Evolutionary conservation across 2,329 filamentous ascomycete genomes (phyloP).

Genomic region (Ophiostoma ips): DNA sequence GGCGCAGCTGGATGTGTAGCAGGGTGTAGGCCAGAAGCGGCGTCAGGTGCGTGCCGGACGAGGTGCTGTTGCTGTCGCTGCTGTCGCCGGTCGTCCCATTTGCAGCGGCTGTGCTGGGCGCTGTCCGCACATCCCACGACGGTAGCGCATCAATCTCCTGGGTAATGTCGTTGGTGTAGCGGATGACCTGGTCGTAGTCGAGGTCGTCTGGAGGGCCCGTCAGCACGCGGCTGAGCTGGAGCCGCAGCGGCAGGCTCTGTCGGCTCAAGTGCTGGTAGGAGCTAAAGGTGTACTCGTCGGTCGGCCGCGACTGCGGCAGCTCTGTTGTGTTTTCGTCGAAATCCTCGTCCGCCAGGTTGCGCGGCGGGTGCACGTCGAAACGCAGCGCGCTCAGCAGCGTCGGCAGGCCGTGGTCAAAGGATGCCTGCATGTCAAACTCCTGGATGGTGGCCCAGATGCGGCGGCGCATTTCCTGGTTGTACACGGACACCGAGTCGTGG

Average conservation of each 20-base stretch:
- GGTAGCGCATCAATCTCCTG: constrained; percentile 47
- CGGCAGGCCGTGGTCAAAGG: constrained; percentile 46
- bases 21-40: constrained; percentile 45
- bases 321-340: constrained; percentile 35
- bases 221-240: constrained; percentile 43
- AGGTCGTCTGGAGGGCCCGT: constrained; percentile 40
- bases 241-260: constrained; percentile 39
- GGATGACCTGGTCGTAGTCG: constrained; percentile 48
- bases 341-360: constrained; percentile 40
- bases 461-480: constrained; percentile 48
- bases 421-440: constrained; percentile 48
- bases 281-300: constrained; percentile 41
- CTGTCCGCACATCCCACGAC: constrained; percentile 33
- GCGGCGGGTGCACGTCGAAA: constrained; percentile 39
- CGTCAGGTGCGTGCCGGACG: constrained; percentile 27
- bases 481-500: constrained; percentile 39
- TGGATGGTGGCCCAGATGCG: constrained; percentile 48
- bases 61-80: constrained; percentile 16
- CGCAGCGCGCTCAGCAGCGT: constrained; percentile 43
- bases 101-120: constrained; percentile 15
- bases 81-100: constrained; percentile 22
- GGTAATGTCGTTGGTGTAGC: constrained; percentile 46
- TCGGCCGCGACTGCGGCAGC: constrained; percentile 36
- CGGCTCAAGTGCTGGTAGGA: constrained; percentile 45
- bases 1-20: constrained; percentile 44